Conservation (phyloP, 2,329 filamentous ascomycete genomes). For the Penicillium sp. region DNA sequence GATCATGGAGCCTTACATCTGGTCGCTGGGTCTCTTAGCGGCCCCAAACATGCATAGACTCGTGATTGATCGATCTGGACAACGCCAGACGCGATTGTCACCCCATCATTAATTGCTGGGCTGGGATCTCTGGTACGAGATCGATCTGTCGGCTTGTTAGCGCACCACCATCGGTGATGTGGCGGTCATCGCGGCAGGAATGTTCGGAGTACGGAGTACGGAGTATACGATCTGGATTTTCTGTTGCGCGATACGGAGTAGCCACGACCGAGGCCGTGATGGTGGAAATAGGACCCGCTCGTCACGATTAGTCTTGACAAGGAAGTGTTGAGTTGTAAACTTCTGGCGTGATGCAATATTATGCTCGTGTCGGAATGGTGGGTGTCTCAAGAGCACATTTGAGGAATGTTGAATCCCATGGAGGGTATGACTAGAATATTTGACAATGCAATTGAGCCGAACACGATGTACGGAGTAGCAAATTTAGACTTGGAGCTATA, state of each 20-base stretch:
- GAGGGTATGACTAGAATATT: neutral
- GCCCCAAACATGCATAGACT: neutral
- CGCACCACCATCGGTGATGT: slow-evolving; percentile 2
- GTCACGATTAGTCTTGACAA: neutral
- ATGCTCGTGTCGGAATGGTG: slow-evolving; percentile 3
- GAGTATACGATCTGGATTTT: neutral
- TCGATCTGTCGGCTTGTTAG: slow-evolving; percentile 6
- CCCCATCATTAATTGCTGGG: neutral
- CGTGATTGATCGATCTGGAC: slow-evolving; percentile 7
- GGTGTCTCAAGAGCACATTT: neutral
- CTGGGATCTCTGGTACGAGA: neutral
- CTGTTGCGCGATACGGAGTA: neutral
- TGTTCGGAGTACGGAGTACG: neutral
- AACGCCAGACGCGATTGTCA: slow-evolving; percentile 2
- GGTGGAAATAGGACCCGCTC: neutral
- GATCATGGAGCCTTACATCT: slow-evolving; percentile 14
- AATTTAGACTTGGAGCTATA: neutral
- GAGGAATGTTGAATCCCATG: neutral
- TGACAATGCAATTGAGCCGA: neutral
- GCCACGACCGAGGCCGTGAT: neutral
- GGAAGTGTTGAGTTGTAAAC: neutral
- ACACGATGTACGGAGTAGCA: neutral
- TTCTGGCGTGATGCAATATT: slow-evolving; percentile 5
- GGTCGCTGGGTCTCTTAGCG: slow-evolving; percentile 2
- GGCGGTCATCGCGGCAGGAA: slow-evolving; percentile 1